phyloP scores from a whole-genome alignment of 768 basidiomycete species.

The Mycena rebaudengoi region DNA sequence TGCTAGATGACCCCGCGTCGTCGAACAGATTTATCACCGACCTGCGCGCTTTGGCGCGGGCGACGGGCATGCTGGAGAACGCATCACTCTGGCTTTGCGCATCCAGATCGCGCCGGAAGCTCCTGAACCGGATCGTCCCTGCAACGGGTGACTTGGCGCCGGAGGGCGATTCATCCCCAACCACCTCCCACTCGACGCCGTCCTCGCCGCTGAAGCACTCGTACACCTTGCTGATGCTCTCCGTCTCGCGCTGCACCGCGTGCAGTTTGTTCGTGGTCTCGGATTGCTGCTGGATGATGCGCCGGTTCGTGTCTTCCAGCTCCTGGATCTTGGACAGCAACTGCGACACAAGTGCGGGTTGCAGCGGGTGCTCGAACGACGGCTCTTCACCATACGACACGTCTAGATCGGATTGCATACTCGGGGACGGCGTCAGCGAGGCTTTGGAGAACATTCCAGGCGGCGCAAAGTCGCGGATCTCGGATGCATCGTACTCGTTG shows the following conservation, averaged over 20 bases:
- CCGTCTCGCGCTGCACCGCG: slow-evolving; percentile 77
- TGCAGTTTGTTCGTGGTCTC: slow-evolving; percentile 68
- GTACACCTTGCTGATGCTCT: slow-evolving; percentile 74
- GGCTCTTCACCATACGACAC: slow-evolving; percentile 17
- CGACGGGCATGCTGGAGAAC: slow-evolving; percentile 1
- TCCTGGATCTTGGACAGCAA: slow-evolving; percentile 79
- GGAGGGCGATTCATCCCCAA: slow-evolving; percentile 39
- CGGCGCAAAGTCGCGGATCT: slow-evolving; percentile 70
- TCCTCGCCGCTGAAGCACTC: slow-evolving; percentile 69
- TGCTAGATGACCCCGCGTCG: slow-evolving; percentile 39
- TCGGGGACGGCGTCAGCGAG: slow-evolving; percentile 13
- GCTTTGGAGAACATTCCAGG: slow-evolving; percentile 45
- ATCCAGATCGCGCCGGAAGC: slow-evolving; percentile 33
- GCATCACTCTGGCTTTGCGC: slow-evolving; percentile 1
- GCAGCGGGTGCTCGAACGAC: slow-evolving; percentile 29
- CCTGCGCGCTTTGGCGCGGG: slow-evolving; percentile 47
- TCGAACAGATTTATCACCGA: slow-evolving; percentile 74
- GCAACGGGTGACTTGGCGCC: slow-evolving; percentile 29
- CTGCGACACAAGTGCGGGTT: slow-evolving; percentile 72
- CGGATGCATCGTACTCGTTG: slow-evolving; percentile 38
- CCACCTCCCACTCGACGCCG: slow-evolving; percentile 56
- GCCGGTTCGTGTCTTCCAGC: slow-evolving; percentile 75
- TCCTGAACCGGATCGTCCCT: slow-evolving; percentile 41
- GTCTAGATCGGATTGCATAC: slow-evolving; percentile 7
- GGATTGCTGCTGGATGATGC: slow-evolving; percentile 71